phyloP scores from a whole-genome alignment of 75 land plant genomes.

The Gnetum montanum region DNA sequence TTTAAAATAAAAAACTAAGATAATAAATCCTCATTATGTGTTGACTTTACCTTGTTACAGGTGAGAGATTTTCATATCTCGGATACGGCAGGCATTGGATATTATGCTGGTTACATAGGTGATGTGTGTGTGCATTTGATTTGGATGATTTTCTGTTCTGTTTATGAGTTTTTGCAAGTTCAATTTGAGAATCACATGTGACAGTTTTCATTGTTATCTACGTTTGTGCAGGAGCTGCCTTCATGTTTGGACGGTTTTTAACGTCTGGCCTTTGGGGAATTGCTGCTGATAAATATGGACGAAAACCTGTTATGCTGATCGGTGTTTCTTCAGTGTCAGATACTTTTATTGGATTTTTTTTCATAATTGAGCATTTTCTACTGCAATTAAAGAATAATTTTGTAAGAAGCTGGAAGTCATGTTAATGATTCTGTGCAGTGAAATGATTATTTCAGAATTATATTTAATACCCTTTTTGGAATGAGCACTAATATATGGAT shows the following conservation, averaged over 20 bases:
- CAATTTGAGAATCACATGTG: not conserved
- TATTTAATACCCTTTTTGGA: constrained; percentile 77
- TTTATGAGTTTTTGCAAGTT: not conserved
- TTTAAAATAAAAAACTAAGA: too few relatives aligned
- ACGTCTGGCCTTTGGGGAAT: constrained; percentile 54
- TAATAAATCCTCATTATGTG: too few relatives aligned
- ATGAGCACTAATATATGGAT: constrained; percentile 66
- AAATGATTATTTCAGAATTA: constrained; percentile 28
- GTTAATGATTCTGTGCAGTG: too few relatives aligned
- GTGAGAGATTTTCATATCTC: constrained; percentile 52
- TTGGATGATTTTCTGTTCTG: not conserved
- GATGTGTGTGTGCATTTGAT: too few relatives aligned
- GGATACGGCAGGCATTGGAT: constrained; percentile 44
- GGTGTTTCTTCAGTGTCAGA: constrained; percentile 45
- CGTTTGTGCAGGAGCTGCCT: constrained; percentile 42
- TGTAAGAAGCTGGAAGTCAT: too few relatives aligned
- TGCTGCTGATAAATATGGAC: constrained; percentile 54
- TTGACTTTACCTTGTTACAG: too few relatives aligned
- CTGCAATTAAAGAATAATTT: too few relatives aligned
- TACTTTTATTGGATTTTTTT: too few relatives aligned
- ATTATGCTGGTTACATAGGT: constrained; percentile 66
- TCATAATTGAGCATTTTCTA: too few relatives aligned
- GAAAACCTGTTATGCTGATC: constrained; percentile 47
- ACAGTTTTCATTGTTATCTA: not conserved
- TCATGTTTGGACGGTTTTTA: constrained; percentile 54